Percentiles rank a stretch among this genome's conserved stretches.
phyloP scores from a whole-genome alignment of 2,329 filamentous ascomycete genomes.

The Catunica adiposa region DNA sequence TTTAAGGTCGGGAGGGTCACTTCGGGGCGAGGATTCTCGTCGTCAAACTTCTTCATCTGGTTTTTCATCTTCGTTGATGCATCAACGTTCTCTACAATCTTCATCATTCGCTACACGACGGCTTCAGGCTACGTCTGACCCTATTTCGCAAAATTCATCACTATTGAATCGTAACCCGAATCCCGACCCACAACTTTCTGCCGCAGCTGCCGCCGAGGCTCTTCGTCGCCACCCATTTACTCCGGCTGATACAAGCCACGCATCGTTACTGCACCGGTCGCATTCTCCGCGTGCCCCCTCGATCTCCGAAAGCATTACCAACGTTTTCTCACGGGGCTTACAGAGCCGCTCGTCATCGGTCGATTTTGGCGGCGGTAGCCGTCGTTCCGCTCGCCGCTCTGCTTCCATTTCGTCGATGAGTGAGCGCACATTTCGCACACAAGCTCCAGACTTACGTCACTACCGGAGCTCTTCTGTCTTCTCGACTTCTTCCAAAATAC shows the following conservation, averaged over 20 bases:
- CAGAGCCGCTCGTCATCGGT: neutral
- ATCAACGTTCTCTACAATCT: too few relatives aligned
- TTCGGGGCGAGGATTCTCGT: conserved; percentile 16
- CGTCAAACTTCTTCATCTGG: conserved; percentile 18
- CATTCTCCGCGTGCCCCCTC: conserved; percentile 52
- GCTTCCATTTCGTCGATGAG: conserved; percentile 69
- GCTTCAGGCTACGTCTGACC: conserved; percentile 64
- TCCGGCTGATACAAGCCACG: conserved; percentile 62
- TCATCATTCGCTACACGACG: conserved; percentile 51
- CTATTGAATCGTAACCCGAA: conserved; percentile 33
- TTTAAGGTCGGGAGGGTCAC: conserved; percentile 24
- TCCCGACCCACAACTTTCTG: conserved; percentile 38
- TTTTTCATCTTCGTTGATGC: conserved; percentile 21
- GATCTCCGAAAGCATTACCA: conserved; percentile 39
- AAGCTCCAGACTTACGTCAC: conserved; percentile 40
- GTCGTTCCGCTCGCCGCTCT: conserved; percentile 16
- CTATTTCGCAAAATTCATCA: conserved; percentile 22
- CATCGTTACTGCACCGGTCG: conserved; percentile 63
- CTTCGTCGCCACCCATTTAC: conserved; percentile 62
- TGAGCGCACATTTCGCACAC: conserved; percentile 70
- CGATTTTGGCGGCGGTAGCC: neutral
- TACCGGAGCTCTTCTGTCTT: conserved; percentile 19
- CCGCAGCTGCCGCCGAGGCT: conserved; percentile 73
- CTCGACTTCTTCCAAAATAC: conserved; percentile 21
- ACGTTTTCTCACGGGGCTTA: neutral